Evolutionary conservation across 495 filamentous ascomycete genomes (phyloP).

Genomic region (Paragyromitra xinjiangensis): DNA sequence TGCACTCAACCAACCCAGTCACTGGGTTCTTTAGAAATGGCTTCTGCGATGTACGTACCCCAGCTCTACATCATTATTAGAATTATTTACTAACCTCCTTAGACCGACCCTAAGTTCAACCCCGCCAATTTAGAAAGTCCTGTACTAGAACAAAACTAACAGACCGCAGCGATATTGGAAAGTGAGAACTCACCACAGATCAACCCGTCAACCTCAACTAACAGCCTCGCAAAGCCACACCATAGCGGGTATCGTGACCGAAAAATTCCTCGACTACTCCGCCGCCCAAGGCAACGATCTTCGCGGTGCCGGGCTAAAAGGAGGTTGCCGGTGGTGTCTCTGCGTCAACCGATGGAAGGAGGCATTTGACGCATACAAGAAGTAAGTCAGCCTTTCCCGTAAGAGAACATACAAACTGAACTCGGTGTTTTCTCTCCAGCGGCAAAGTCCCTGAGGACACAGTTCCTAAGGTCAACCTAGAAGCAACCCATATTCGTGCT

Average conservation of each 20-base stretch:
- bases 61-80: background rate
- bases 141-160: conserved; percentile 8
- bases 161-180: conserved; percentile 18
- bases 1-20: conserved; percentile 67
- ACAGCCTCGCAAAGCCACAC: conserved; percentile 61
- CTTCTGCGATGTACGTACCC: conserved; percentile 65
- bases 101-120: conserved; percentile 28
- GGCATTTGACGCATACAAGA: conserved; percentile 61
- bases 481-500: conserved; percentile 64
- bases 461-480: conserved; percentile 61
- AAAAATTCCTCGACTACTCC: conserved; percentile 69
- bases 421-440: background rate
- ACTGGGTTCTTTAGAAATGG: conserved; percentile 71
- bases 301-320: conserved; percentile 63
- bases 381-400: background rate
- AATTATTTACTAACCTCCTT: background rate
- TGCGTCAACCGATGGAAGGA: conserved; percentile 66
- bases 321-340: conserved; percentile 70
- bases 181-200: conserved; percentile 49
- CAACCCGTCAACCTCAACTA: conserved; percentile 46
- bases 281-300: conserved; percentile 69
- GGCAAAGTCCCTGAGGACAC: conserved; percentile 42
- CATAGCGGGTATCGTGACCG: conserved; percentile 65
- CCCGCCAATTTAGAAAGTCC: background rate
- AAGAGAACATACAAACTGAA: conserved; percentile 51